Conservation (phyloP, 495 filamentous ascomycete species). For the Tuber umbilicatum region DNA sequence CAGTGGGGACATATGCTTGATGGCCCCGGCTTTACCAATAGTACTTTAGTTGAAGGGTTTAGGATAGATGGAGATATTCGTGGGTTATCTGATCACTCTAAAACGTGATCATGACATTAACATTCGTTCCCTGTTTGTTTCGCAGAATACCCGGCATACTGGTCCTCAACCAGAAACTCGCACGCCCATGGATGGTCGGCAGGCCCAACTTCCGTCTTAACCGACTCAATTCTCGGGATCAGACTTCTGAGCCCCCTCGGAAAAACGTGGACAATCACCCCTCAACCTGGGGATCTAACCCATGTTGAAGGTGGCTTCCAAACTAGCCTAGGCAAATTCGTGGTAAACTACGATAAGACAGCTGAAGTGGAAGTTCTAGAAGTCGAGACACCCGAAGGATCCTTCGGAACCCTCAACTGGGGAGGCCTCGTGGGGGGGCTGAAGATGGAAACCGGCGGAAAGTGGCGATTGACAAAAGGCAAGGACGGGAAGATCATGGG, state of each 20-base stretch:
- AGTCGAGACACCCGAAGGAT: conserved; percentile 8
- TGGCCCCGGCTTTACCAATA: conserved; percentile 56
- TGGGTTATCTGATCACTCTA: not conserved
- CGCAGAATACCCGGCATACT: conserved; percentile 54
- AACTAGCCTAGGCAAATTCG: conserved; percentile 51
- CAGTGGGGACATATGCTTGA: conserved; percentile 60
- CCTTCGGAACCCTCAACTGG: conserved; percentile 3
- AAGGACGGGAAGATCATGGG: not conserved
- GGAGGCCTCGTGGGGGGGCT: not conserved
- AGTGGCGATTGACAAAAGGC: not conserved
- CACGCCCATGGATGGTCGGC: conserved; percentile 60
- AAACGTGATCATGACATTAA: not conserved
- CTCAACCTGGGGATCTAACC: conserved; percentile 50
- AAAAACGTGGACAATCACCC: conserved; percentile 49
- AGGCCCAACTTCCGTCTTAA: conserved; percentile 54
- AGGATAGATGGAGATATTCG: conserved; percentile 49
- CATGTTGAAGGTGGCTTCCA: conserved; percentile 53
- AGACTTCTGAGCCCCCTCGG: conserved; percentile 49
- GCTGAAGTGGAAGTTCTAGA: not conserved
- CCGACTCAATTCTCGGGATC: conserved; percentile 52
- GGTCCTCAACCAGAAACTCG: conserved; percentile 48
- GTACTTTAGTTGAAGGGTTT: conserved; percentile 57
- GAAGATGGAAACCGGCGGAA: not conserved
- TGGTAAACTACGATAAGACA: conserved; percentile 37
- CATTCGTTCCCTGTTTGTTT: not conserved